These are phyloP conservation scores for Pulveroboletus sp. DNA, from an alignment of 768 basidiomycete genomes.

Conservation along the genomic window DNA sequence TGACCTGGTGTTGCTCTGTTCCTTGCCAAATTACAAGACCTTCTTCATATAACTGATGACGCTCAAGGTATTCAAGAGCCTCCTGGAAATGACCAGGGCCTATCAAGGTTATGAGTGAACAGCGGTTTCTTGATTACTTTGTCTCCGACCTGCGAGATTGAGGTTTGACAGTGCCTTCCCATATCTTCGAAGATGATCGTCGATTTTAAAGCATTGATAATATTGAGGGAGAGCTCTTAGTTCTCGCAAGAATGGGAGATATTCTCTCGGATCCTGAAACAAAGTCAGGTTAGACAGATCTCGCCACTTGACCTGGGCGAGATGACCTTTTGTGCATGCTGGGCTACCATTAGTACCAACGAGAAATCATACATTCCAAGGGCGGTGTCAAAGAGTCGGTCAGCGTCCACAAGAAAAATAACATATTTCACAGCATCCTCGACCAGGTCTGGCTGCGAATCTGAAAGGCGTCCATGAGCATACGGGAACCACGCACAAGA, in stretches of 20 bases:
- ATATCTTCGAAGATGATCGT: constrained; percentile 82
- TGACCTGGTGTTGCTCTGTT: constrained; percentile 59
- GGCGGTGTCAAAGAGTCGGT: constrained; percentile 87
- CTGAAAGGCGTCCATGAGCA: constrained; percentile 4
- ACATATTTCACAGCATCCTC: constrained; percentile 98
- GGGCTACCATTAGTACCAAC: constrained; percentile 91
- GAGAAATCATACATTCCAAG: constrained; percentile 99
- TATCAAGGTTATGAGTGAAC: constrained; percentile 27
- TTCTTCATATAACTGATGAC: constrained; percentile 65
- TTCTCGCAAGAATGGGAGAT: constrained; percentile 93
- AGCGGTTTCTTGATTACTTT: not conserved
- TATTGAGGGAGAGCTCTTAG: constrained; percentile 66
- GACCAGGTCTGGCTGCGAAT: constrained; percentile 62
- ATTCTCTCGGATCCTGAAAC: constrained; percentile 89
- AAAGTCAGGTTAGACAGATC: constrained; percentile 3
- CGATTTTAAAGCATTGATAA: constrained; percentile 88
- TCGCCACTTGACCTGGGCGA: not conserved
- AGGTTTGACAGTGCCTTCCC: constrained; percentile 73
- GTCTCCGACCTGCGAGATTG: constrained; percentile 56
- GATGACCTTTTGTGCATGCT: constrained; percentile 89
- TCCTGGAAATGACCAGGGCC: constrained; percentile 73
- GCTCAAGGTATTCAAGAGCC: constrained; percentile 73
- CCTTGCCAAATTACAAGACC: constrained; percentile 74
- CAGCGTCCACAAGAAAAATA: constrained; percentile 94
- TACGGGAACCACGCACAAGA: not conserved